Base-by-base conservation (phyloP, 2,329 filamentous ascomycete species). In the Nigrospora oryzae region DNA sequence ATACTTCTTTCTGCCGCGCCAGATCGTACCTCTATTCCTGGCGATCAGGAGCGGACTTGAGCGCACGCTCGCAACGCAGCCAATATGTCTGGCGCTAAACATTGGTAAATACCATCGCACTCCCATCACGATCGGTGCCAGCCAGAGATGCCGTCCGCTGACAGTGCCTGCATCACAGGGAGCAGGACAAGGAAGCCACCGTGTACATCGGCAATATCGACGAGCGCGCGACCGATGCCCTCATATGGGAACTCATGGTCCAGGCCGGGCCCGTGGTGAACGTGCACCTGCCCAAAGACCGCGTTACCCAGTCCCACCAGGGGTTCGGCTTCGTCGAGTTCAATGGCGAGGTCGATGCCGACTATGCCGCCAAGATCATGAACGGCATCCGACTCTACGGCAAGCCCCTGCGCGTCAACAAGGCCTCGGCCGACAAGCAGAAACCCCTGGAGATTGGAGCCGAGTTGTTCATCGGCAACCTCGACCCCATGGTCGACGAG, bases 251-350 rank as follows among this genome's bases (percentile, higher is more conserved):
- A 73, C 77, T 98, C 58, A 97, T 97, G 89, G 83, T 96, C 45
- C 93, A 98, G 71, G 89, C 90, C 63, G 93, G 93, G 45, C 90
- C 91, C 56, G 94, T 98, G 58, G 88, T 95, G 62, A 97, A 97
- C 68, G 91, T 98, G 51, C 93, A 98, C 69, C 83, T 98, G 62
- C 93, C 93, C 45, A 95, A 96, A 74, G 93, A 98, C 67, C 88
- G 93, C 64, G 93, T 98, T 56, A 96, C 93, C 39, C 89, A 96
- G 62, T 85, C 84, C 46, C 93, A 98, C 66, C 93, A 97, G 68
- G 93, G 93, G 56, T 98, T 96, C 73, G 93, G 93, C 57, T 98
- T 98, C 68, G 93, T 98, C 66, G 93, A 98, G 68, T 98, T 96
- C 66, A 91, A 89, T 61, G 90, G 86, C 54, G 89, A 95, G 63